Conservation (phyloP, 192 early-diverging fungal species). For the Rhizophagus clarus region DNA sequence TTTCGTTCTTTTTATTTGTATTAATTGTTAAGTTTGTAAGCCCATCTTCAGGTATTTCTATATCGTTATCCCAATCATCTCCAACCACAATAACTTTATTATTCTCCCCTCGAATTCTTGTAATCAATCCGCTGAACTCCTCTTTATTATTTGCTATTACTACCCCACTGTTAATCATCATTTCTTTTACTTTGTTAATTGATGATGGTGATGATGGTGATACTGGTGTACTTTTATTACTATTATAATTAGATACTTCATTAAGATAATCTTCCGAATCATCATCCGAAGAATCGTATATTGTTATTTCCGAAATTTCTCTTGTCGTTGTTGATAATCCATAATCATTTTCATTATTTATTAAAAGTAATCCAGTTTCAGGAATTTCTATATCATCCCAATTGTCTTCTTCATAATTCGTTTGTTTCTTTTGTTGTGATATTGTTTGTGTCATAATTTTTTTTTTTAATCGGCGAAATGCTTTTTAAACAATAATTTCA, state of each 20-base stretch:
- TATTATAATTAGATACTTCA: neutral
- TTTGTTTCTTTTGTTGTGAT: neutral
- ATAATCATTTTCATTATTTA: neutral
- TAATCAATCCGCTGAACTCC: neutral
- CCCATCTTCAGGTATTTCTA: conserved; percentile 5
- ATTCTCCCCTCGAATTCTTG: neutral
- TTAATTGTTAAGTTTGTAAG: neutral
- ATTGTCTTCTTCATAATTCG: conserved; percentile 8
- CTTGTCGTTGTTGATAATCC: neutral
- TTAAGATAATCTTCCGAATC: neutral
- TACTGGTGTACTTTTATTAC: neutral
- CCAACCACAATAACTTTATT: neutral
- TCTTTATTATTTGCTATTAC: neutral
- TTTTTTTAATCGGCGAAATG: neutral
- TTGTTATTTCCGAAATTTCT: conserved; percentile 4
- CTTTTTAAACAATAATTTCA: neutral
- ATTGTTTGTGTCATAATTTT: neutral
- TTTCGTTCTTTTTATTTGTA: neutral
- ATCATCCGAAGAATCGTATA: conserved; percentile 1
- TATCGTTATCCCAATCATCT: conserved; percentile 18
- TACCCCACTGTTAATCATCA: neutral
- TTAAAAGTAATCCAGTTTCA: neutral
- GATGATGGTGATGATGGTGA: neutral
- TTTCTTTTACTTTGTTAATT: neutral
- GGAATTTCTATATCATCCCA: conserved; percentile 24